Conservation (phyloP, 228 moss, liverwort and hornwort species). For the Sphagnum fallax region DNA sequence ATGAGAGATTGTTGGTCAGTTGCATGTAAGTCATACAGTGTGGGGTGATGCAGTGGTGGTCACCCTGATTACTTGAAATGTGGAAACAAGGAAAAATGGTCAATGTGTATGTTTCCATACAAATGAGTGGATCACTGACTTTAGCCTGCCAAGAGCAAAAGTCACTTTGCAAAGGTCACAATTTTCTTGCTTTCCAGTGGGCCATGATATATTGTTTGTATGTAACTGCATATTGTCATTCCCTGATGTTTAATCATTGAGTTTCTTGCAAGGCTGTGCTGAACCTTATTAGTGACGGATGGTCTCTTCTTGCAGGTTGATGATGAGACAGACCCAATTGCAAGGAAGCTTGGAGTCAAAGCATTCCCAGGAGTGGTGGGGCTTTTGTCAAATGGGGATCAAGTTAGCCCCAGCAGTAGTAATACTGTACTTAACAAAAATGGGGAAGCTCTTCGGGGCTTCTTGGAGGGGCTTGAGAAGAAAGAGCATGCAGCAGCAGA, state of each 20-base stretch:
- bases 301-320: constrained; percentile 39
- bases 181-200: no score
- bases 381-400: constrained; percentile 50
- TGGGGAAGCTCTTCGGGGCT: constrained; percentile 45
- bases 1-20: background rate
- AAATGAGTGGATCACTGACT: no score
- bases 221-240: background rate
- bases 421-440: constrained; percentile 32
- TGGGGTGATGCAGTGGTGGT: background rate
- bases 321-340: constrained; percentile 45
- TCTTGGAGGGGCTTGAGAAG: constrained; percentile 52
- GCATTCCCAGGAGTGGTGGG: constrained; percentile 64
- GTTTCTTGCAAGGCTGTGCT: background rate
- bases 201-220: background rate
- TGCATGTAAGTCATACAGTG: background rate
- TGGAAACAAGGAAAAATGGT: background rate
- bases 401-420: constrained; percentile 36
- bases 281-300: no score
- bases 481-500: constrained; percentile 49
- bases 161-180: no score
- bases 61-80: background rate
- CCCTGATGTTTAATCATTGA: background rate
- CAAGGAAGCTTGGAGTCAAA: constrained; percentile 46
- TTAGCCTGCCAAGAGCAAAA: no score
- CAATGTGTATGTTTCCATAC: background rate